A percentile compares a stretch with the other conserved stretches of the same genome.
These are phyloP conservation scores for Colletotrichum paranaense DNA, from an alignment of 2,329 filamentous ascomycete species.

Conservation along the genomic window DNA sequence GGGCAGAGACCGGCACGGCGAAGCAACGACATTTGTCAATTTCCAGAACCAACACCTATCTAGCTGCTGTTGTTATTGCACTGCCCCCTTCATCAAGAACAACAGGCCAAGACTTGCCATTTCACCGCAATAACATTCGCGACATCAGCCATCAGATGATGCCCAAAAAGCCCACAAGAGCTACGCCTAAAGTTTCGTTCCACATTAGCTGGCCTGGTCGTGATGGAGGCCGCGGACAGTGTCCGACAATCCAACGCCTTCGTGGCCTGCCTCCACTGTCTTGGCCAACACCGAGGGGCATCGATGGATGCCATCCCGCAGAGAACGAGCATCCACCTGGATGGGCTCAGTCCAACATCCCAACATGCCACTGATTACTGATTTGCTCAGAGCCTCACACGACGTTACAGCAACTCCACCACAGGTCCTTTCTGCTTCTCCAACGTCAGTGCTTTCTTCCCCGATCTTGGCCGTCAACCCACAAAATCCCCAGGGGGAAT, in stretches of 20 bases:
- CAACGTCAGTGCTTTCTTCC: conserved; percentile 9
- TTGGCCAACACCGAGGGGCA: neutral
- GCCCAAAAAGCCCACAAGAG: neutral
- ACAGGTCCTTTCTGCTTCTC: neutral
- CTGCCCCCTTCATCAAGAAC: neutral
- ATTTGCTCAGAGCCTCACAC: neutral
- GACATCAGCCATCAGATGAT: neutral
- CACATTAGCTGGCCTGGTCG: neutral
- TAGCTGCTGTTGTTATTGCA: neutral
- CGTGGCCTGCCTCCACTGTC: neutral
- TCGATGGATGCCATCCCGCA: neutral
- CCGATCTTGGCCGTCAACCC: conserved; percentile 23
- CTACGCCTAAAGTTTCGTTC: neutral
- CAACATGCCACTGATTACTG: conserved; percentile 7
- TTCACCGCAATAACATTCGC: neutral
- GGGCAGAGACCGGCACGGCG: neutral
- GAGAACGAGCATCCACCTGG: neutral
- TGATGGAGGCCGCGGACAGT: neutral
- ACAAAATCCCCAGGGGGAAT: conserved; percentile 32
- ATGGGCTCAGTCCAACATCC: neutral
- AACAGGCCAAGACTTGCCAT: neutral
- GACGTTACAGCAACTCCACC: conserved; percentile 10
- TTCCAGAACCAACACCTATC: neutral
- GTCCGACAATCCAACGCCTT: neutral
- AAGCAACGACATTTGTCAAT: neutral